These are phyloP conservation scores for Liquidambar formosana DNA, from an alignment of 164 flowering plant genomes.

Conservation along the genomic window DNA sequence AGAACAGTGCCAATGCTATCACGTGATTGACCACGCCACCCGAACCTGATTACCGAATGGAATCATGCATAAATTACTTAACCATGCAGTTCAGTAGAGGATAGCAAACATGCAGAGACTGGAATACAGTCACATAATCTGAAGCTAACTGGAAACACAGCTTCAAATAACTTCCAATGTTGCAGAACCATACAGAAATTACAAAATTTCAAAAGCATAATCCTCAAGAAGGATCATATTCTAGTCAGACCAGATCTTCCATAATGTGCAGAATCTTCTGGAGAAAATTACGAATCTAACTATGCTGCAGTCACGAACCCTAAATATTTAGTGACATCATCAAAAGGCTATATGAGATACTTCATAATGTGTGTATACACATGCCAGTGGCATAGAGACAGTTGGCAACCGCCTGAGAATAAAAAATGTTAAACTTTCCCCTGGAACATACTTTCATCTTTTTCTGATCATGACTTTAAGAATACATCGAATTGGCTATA, in stretches of 20 bases:
- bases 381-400: no score
- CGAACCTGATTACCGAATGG: conserved; percentile 56
- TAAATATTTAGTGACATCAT: no score
- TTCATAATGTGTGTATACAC: no score
- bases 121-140: neutral
- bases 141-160: neutral
- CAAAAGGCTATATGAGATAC: no score
- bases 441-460: no score
- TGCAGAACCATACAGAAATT: neutral
- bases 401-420: no score
- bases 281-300: no score
- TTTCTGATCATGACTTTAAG: no score
- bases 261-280: neutral
- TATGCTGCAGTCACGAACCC: no score
- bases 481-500: no score
- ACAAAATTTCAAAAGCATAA: neutral
- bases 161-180: neutral
- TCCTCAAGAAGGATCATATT: neutral
- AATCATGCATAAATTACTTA: neutral
- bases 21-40: conserved; percentile 94
- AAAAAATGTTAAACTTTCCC: no score
- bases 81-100: neutral
- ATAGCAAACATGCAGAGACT: neutral
- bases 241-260: neutral
- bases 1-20: conserved; percentile 94